A percentile compares a stretch with the other conserved stretches of the same genome.
Evolutionary conservation across 192 early-diverging fungal genomes (phyloP).

Genomic region (Gamsiella multidivaricata): DNA sequence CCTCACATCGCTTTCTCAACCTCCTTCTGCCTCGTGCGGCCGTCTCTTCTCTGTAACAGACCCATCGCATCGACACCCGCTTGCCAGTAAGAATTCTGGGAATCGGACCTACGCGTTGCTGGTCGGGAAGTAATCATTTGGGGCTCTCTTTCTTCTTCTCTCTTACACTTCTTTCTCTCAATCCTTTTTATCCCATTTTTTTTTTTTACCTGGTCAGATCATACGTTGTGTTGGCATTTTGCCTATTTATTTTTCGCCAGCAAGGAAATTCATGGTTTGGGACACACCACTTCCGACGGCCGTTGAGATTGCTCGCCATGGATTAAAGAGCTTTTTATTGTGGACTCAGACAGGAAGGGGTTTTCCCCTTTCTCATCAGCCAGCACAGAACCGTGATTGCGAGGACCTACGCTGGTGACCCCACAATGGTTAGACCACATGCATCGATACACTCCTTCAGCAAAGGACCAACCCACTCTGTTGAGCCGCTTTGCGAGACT

Average conservation of each 20-base stretch:
- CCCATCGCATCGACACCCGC: too few relatives aligned
- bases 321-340: conserved; percentile 44
- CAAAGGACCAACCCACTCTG: conserved; percentile 18
- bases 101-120: too few relatives aligned
- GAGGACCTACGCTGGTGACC: conserved; percentile 20
- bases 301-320: conserved; percentile 8
- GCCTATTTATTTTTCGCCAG: conserved; percentile 14
- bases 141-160: too few relatives aligned
- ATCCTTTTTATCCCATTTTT: too few relatives aligned
- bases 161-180: too few relatives aligned
- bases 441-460: conserved; percentile 38
- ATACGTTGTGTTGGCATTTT: too few relatives aligned
- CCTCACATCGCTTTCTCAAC: too few relatives aligned
- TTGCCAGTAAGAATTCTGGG: too few relatives aligned
- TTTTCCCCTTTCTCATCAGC: conserved; percentile 15
- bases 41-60: too few relatives aligned
- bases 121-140: too few relatives aligned
- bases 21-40: too few relatives aligned
- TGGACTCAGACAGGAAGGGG: conserved; percentile 26
- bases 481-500: neutral
- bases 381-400: conserved; percentile 24
- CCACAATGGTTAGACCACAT: conserved; percentile 41
- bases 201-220: too few relatives aligned
- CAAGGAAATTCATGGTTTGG: conserved; percentile 25
- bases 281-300: conserved; percentile 38